Evolutionary conservation across 2,329 filamentous ascomycete species (phyloP).

Genomic region (Acrodontium crateriforme): DNA sequence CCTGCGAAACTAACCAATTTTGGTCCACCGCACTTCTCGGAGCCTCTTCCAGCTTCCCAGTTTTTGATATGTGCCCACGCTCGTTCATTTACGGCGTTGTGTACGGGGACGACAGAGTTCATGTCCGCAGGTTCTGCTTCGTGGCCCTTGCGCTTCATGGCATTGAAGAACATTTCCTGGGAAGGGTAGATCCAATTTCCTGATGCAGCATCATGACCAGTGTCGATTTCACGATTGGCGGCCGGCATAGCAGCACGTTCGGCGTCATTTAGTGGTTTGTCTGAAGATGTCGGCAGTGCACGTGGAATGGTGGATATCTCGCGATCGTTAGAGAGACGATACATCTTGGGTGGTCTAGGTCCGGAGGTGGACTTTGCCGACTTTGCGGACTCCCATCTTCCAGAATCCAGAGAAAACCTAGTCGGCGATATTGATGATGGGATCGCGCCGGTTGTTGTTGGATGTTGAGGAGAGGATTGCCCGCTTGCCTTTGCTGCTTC

Average conservation of each 20-base stretch:
- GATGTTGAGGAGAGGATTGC: conserved; percentile 17
- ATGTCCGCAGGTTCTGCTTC: conserved; percentile 61
- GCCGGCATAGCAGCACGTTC: conserved; percentile 24
- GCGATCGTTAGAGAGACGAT: conserved; percentile 48
- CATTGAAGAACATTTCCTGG: conserved; percentile 95
- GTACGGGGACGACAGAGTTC: conserved; percentile 85
- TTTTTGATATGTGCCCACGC: conserved; percentile 84
- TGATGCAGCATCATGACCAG: conserved; percentile 49
- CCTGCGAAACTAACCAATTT: conserved; percentile 75
- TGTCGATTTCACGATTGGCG: conserved; percentile 68
- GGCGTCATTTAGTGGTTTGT: conserved; percentile 24
- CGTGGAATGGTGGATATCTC: conserved; percentile 64
- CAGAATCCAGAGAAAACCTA: conserved; percentile 20
- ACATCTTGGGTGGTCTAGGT: conserved; percentile 10
- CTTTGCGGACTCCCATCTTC: conserved; percentile 16
- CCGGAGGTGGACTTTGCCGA: not conserved
- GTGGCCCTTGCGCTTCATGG: conserved; percentile 83
- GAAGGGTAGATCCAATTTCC: conserved; percentile 98
- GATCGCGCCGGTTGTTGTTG: conserved; percentile 5
- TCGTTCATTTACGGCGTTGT: conserved; percentile 95
- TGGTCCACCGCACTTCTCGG: conserved; percentile 61
- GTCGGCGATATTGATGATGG: conserved; percentile 14
- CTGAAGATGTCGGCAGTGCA: conserved; percentile 17
- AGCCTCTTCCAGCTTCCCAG: conserved; percentile 61
- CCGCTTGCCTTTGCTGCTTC: conserved; percentile 44